These are phyloP conservation scores for Pleurotus salmoneostramineus DNA, from an alignment of 768 basidiomycete genomes.

Conservation along the genomic window DNA sequence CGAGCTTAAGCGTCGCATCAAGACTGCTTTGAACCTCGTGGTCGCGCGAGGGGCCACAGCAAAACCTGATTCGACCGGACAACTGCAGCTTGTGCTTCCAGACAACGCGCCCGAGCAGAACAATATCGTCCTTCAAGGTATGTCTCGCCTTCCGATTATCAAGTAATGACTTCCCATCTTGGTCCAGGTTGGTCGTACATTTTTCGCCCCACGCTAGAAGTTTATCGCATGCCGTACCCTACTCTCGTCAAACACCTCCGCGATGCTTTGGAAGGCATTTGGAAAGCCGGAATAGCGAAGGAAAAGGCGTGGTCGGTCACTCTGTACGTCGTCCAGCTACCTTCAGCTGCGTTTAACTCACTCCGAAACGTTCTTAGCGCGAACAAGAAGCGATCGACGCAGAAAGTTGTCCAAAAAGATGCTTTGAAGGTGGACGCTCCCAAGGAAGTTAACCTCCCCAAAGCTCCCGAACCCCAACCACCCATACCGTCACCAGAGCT, in stretches of 20 bases:
- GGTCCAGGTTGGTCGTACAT: slow-evolving; percentile 47
- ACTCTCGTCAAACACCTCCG: slow-evolving; percentile 35
- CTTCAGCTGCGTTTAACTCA: background rate
- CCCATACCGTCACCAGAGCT: background rate
- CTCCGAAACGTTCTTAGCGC: background rate
- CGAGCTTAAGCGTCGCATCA: slow-evolving; percentile 28
- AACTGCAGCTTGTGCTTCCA: slow-evolving; percentile 14
- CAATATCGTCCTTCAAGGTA: slow-evolving; percentile 31
- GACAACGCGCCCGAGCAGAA: slow-evolving; percentile 17
- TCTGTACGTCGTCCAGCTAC: background rate
- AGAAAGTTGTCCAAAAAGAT: too few species aligned
- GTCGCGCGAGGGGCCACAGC: slow-evolving; percentile 35
- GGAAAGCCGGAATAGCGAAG: slow-evolving; percentile 14
- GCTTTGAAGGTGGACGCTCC: background rate
- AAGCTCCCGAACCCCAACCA: background rate
- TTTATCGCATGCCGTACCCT: slow-evolving; percentile 42
- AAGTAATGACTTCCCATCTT: background rate
- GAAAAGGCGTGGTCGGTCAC: slow-evolving; percentile 15
- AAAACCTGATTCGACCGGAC: slow-evolving; percentile 4
- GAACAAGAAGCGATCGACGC: background rate
- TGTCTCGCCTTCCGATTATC: background rate
- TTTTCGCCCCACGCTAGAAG: slow-evolving; percentile 29
- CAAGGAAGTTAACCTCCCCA: background rate
- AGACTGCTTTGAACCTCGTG: slow-evolving; percentile 35
- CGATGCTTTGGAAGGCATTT: slow-evolving; percentile 18